Conservation (phyloP, 805 yeast species). For the Brettanomyces anomalus region DNA sequence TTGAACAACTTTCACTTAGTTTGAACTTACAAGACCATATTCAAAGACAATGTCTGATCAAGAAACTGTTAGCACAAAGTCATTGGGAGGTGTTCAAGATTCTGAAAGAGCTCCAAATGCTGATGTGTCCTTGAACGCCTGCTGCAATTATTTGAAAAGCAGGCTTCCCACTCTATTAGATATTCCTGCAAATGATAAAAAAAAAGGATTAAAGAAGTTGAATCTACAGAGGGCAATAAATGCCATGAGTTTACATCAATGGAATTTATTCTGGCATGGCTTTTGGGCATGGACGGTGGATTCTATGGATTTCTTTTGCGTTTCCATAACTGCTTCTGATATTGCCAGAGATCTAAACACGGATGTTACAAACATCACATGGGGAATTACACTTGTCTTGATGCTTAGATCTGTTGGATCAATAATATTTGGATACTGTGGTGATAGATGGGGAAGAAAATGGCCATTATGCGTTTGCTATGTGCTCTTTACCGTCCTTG, state of each 20-base stretch:
- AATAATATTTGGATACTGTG: constrained; percentile 36
- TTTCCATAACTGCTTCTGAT: constrained; percentile 19
- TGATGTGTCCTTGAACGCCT: constrained; percentile 7
- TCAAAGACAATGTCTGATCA: background rate
- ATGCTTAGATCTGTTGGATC: constrained; percentile 54
- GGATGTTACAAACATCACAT: constrained; percentile 34
- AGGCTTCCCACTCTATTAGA: constrained; percentile 8
- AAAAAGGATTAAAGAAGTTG: constrained; percentile 12
- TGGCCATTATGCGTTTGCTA: constrained; percentile 37
- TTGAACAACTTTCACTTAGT: too few relatives aligned
- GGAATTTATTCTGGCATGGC: constrained; percentile 40
- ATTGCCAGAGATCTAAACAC: constrained; percentile 33
- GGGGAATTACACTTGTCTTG: constrained; percentile 39
- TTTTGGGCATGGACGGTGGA: constrained; percentile 46
- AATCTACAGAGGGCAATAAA: constrained; percentile 47
- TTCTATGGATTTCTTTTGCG: constrained; percentile 46
- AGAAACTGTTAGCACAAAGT: constrained; percentile 1
- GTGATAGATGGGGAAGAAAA: constrained; percentile 44
- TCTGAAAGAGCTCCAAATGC: constrained; percentile 2
- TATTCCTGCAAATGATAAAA: constrained; percentile 5
- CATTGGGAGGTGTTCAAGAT: background rate
- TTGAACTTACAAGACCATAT: too few relatives aligned
- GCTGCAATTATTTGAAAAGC: constrained; percentile 4
- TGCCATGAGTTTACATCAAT: constrained; percentile 32
- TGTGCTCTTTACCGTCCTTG: constrained; percentile 32